phyloP scores from a whole-genome alignment of 2,329 filamentous ascomycete genomes.

The Fusarium sp. region DNA sequence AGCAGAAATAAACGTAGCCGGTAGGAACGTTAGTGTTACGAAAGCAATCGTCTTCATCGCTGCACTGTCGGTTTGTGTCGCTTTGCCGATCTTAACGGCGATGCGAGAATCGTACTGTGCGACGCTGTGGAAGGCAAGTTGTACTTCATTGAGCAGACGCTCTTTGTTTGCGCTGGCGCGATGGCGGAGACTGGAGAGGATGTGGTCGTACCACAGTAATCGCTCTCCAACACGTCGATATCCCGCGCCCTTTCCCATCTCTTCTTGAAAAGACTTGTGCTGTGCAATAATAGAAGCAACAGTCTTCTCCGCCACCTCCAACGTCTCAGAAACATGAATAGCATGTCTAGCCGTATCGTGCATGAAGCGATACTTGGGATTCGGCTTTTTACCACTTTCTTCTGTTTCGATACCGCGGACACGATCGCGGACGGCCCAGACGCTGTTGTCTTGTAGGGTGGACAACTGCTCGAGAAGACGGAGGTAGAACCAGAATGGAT shows the following conservation, averaged over 20 bases:
- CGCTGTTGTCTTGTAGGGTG: constrained; percentile 35
- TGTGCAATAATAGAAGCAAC: constrained; percentile 49
- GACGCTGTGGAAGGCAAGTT: constrained; percentile 61
- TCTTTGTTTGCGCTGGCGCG: constrained; percentile 55
- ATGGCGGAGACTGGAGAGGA: constrained; percentile 50
- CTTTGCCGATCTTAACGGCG: constrained; percentile 54
- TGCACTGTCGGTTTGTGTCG: constrained; percentile 58
- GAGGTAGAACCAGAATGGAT: constrained; percentile 31
- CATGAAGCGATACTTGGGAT: constrained; percentile 50
- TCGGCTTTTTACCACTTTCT: constrained; percentile 28
- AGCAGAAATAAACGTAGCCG: constrained; percentile 61
- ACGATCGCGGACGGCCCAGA: constrained; percentile 54
- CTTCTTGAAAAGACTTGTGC: constrained; percentile 42
- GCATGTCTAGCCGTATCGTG: constrained; percentile 58
- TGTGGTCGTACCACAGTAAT: constrained; percentile 50
- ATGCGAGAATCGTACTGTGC: constrained; percentile 55
- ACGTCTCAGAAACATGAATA: constrained; percentile 58
- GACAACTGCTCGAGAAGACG: constrained; percentile 10
- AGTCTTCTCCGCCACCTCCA: constrained; percentile 51
- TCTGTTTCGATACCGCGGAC: constrained; percentile 51
- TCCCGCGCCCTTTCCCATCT: background rate
- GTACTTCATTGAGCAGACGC: constrained; percentile 65
- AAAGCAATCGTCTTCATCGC: constrained; percentile 64
- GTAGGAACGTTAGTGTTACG: constrained; percentile 61
- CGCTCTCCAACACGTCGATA: constrained; percentile 45